These are phyloP conservation scores for Trichoderma sp. DNA, from an alignment of 2,329 filamentous ascomycete species.

Conservation along the genomic window DNA sequence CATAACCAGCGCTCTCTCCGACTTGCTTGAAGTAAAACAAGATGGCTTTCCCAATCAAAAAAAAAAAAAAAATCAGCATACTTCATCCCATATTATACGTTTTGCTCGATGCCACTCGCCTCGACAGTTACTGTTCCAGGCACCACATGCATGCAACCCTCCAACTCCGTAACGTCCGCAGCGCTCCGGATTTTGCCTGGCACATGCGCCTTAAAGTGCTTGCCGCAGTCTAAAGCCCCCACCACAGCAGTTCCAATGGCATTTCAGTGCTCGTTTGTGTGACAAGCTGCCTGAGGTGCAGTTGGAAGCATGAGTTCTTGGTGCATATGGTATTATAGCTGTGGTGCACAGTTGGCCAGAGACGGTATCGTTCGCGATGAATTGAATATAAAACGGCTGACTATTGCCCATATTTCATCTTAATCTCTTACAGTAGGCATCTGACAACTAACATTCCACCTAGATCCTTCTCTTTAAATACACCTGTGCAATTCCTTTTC, in stretches of 20 bases:
- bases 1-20: neutral
- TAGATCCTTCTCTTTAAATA: neutral
- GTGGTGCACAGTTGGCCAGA: no score
- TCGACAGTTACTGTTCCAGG: neutral
- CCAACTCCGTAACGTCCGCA: neutral
- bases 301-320: neutral
- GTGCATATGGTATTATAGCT: no score
- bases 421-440: neutral
- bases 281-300: no score
- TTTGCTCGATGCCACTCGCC: neutral
- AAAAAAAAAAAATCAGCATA: no score
- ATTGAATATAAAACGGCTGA: neutral
- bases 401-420: neutral
- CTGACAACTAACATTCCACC: neutral
- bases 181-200: neutral
- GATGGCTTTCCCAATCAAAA: neutral
- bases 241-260: neutral
- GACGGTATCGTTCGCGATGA: neutral
- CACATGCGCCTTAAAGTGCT: neutral
- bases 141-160: neutral
- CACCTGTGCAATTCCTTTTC: no score
- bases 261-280: no score
- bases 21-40: neutral
- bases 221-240: neutral
- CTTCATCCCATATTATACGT: neutral